Evolutionary conservation across 129 eudicot genomes (phyloP), one percentile per base, ranked within the genome.

Genomic region (Lonicera japonica): DNA sequence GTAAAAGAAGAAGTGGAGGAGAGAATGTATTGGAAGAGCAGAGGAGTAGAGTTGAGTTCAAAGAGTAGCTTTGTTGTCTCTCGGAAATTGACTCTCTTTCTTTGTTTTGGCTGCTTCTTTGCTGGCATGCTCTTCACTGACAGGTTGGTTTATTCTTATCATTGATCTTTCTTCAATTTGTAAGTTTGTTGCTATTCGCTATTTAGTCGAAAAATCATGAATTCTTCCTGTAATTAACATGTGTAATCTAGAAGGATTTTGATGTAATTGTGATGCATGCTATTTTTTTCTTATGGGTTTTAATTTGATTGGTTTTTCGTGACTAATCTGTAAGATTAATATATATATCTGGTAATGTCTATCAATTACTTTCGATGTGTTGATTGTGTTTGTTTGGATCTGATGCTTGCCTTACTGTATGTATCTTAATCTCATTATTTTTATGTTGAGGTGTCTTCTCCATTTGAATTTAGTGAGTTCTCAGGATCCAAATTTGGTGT

Each of bases 71-170:
- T n/a, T 73, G 71, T 74, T 68, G 51, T 84, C 23, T 77, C 97
- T 8, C 73, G 80, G 74, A 90, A 84, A 50, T 67, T 83, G 77
- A 77, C 85, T 19, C 1, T 84, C 61, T 53, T 84, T 13, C 66
- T 92, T 0, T 84, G 90, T 48, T 58, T 82, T 61, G 81, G 85
- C 11, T 87, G 90, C 81, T 87, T 87, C 61, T 88, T 74, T 73
- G 95, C 83, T 72, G 97, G 97, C 59, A 79, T 90, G 95, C 78
- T 90, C 77, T 90, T 90, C 87, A 83, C 97, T 43, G 82, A 80
- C 92, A 90, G 94, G 97, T 10, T 40, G 94, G 97, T 10, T 40
- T 15, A 36, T 75, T 52, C 18, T 43, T 54, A 55, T 4, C 0
- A 12, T 61, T 20, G 25, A n/a, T 13, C 22, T 48, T 57, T n/a